Evolutionary conservation across 345 rosid species (phyloP), one percentile per base, ranked within the genome.

Genomic region (Jatropha curcas): DNA sequence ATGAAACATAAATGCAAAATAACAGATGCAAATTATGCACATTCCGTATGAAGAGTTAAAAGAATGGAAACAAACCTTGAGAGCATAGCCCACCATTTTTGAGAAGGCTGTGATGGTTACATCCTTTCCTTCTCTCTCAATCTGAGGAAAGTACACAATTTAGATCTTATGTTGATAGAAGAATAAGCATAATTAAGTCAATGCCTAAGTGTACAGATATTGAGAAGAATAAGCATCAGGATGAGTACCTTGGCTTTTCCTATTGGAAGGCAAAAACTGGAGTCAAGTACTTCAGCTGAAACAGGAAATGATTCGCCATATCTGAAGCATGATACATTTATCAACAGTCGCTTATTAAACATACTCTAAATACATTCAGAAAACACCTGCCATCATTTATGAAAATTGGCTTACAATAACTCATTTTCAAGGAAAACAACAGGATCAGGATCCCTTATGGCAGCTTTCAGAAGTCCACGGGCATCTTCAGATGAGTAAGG

Each of bases 361-460:
- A 68, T 58, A 52, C 2, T 65, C 33, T n/a, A 71, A 71, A 64
- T 61, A 63, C 22, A 48, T 0, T 9, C 16, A 51, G 27, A n/a
- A 10, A 30, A 9, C 51, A 33, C 19, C 16, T 28, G 56, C 28
- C 11, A 34, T 25, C 67, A 68, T 55, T 27, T 43, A 24, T 17
- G 8, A 34, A 67, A 65, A 65, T 14, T 80, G 65, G 85, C 97
- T 81, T 81, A 92, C 99, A 92, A 76, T 74, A 92, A 71, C 84
- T 92, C 99, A 79, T 95, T 95, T 85, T 95, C 98, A 60, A 91
- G 97, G 89, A 95, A 87, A 76, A 91, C 90, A 75, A 95, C 94
- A 55, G 98, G 97, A 79, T 88, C 98, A 55, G 99, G 97, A 79
- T 94, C 99, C 80, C 98, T 88, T 72, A 92, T 92, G 55, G 98